Conservation (phyloP, 164 flowering plant genomes). For the Cinnamomum chago region DNA sequence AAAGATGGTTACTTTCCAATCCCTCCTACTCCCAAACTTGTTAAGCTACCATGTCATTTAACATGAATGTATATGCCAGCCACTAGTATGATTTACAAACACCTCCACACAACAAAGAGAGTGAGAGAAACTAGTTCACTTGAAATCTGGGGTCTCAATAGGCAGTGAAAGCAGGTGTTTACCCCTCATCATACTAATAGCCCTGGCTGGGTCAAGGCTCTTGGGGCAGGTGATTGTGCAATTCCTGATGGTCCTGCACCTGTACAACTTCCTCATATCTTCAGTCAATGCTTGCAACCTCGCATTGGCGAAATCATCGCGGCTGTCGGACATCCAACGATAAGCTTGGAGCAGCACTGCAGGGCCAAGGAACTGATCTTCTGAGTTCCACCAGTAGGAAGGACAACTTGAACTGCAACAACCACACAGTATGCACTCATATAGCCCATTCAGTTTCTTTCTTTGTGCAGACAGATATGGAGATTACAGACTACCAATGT, state of each 20-base stretch:
- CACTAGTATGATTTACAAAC: no score
- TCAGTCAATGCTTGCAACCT: conserved; percentile 63
- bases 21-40: no score
- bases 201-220: conserved; percentile 61
- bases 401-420: conserved; percentile 75
- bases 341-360: conserved; percentile 71
- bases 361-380: conserved; percentile 57
- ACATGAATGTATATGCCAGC: no score
- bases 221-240: conserved; percentile 68
- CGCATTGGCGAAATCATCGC: conserved; percentile 54
- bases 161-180: conserved; percentile 23
- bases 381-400: conserved; percentile 87
- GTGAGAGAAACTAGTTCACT: no score
- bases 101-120: no score
- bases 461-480: conserved; percentile 25
- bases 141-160: no score
- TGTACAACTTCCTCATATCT: conserved; percentile 39
- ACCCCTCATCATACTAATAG: conserved; percentile 56
- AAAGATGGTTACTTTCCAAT: no score
- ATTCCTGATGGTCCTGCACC: conserved; percentile 65
- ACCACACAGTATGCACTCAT: conserved; percentile 79
- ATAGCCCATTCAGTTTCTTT: conserved; percentile 70
- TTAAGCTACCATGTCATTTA: no score
- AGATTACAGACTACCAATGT: no score
- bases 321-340: conserved; percentile 67